phyloP scores from a whole-genome alignment of 148 eudicot genomes.

The Amaranthus palmeri region DNA sequence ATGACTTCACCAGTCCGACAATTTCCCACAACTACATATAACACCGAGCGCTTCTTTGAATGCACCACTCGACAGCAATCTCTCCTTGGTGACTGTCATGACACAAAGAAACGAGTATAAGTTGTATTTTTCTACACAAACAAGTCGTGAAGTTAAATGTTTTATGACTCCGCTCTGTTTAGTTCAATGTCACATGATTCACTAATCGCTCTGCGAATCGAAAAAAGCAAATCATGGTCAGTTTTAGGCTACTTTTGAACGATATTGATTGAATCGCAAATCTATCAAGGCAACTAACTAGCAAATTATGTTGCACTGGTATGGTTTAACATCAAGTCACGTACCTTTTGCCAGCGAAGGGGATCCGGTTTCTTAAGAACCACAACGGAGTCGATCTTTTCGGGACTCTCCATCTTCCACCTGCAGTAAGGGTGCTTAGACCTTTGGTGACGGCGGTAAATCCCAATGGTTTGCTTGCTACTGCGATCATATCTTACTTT shows the following conservation, averaged over 20 bases:
- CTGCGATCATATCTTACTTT: slow-evolving; percentile 30
- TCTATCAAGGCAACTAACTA: too few relatives aligned
- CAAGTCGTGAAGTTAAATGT: not conserved
- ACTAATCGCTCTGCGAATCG: too few relatives aligned
- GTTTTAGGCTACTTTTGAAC: too few relatives aligned
- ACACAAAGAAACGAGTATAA: not conserved
- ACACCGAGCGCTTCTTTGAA: slow-evolving; percentile 25
- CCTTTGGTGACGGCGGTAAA: slow-evolving; percentile 36
- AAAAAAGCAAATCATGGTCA: too few relatives aligned
- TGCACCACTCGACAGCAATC: slow-evolving; percentile 34
- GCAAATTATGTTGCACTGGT: too few relatives aligned
- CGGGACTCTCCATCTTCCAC: slow-evolving; percentile 31
- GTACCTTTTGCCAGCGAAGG: slow-evolving; percentile 31
- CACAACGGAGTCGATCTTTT: slow-evolving; percentile 27
- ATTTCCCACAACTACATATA: slow-evolving; percentile 46
- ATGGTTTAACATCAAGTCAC: not conserved
- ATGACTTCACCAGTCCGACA: slow-evolving; percentile 46
- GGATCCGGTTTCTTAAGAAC: slow-evolving; percentile 25
- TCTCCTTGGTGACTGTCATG: slow-evolving; percentile 34
- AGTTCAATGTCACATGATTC: too few relatives aligned
- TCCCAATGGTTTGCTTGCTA: slow-evolving; percentile 45
- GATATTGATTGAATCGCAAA: too few relatives aligned
- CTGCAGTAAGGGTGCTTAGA: slow-evolving; percentile 32
- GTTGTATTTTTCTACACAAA: not conserved
- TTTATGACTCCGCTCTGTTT: too few relatives aligned